Conservation (phyloP, 2,329 filamentous ascomycete genomes). For the Nannizzia gypsea region DNA sequence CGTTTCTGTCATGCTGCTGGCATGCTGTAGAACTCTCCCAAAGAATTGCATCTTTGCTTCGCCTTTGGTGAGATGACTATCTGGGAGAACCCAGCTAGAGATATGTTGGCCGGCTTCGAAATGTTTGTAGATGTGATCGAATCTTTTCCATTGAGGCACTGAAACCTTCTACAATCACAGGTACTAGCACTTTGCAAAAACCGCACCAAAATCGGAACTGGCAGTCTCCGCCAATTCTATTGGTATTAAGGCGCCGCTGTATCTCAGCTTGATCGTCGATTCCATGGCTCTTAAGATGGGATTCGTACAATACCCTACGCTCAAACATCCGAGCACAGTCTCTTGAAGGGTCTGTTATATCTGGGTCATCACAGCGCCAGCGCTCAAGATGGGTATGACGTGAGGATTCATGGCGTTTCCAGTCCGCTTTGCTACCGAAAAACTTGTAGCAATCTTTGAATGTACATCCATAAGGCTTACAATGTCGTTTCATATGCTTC, state of each 20-base stretch:
- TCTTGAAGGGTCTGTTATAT: constrained; percentile 15
- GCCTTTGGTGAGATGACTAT: constrained; percentile 18
- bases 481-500: constrained; percentile 75
- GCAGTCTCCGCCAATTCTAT: constrained; percentile 53
- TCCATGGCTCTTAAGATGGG: constrained; percentile 49
- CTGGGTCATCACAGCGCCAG: constrained; percentile 54
- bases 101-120: constrained; percentile 31
- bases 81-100: constrained; percentile 23
- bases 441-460: constrained; percentile 54
- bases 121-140: constrained; percentile 60
- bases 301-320: constrained; percentile 46
- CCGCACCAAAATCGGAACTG: constrained; percentile 73
- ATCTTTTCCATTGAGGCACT: constrained; percentile 50
- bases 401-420: constrained; percentile 77
- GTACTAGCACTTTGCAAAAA: constrained; percentile 54
- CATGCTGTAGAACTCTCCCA: background rate
- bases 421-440: constrained; percentile 91
- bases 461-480: constrained; percentile 72
- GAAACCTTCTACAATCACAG: constrained; percentile 38
- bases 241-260: constrained; percentile 33
- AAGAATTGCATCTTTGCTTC: background rate
- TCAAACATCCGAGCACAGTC: constrained; percentile 50
- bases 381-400: constrained; percentile 62
- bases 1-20: background rate
- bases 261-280: constrained; percentile 23